Conservation (phyloP, 1,284 basidiomycete species). For the Coniferiporia weirii region DNA sequence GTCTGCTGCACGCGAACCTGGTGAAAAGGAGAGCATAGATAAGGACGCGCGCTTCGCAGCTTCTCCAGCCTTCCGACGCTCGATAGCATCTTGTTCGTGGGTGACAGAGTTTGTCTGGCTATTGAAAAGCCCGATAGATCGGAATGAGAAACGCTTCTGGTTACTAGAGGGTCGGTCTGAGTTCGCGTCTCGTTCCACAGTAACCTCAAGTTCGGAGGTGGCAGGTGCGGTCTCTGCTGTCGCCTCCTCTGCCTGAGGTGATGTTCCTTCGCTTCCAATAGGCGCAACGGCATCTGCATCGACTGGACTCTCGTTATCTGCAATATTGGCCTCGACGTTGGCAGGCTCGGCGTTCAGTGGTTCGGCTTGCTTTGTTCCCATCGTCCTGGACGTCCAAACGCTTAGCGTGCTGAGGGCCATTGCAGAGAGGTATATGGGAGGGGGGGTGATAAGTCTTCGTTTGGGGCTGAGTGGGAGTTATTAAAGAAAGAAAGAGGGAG, state of each 20-base stretch:
- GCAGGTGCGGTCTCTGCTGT: background rate
- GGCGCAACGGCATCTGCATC: constrained; percentile 3
- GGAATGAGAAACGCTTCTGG: constrained; percentile 30
- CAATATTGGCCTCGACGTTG: background rate
- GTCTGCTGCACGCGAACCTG: constrained; percentile 32
- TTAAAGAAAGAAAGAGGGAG: background rate
- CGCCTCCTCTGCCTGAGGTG: background rate
- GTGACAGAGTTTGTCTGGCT: constrained; percentile 34
- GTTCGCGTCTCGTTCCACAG: background rate
- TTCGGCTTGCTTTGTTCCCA: background rate
- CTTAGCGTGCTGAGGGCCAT: constrained; percentile 13
- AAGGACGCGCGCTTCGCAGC: constrained; percentile 32
- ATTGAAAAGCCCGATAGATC: constrained; percentile 32
- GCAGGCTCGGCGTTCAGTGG: background rate
- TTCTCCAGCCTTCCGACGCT: constrained; percentile 29
- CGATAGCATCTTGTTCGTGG: constrained; percentile 37
- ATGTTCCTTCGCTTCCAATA: background rate
- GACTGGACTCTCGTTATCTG: background rate
- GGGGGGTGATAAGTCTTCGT: no score
- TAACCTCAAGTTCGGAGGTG: background rate
- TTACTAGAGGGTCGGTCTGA: background rate
- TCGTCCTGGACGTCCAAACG: constrained; percentile 4
- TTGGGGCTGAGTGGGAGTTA: background rate
- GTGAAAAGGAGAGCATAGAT: constrained; percentile 27
- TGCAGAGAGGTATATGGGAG: background rate